Percentiles rank a stretch among this genome's conserved stretches.
phyloP scores from a whole-genome alignment of 768 basidiomycete species.

The Pleurotus citrinopileatus region DNA sequence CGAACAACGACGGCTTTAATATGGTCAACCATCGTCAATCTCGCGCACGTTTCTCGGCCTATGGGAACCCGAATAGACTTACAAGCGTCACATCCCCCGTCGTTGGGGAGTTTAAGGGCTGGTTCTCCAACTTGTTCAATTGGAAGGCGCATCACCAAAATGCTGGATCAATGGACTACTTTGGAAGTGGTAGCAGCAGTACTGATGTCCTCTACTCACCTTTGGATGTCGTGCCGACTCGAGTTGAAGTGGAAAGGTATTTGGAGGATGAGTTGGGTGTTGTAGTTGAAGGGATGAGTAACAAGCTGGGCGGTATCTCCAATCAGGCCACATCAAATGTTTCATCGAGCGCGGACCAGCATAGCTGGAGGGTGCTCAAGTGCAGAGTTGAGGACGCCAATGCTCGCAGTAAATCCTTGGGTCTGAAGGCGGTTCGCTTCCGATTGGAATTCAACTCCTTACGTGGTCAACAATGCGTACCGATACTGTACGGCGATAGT shows the following conservation, averaged over 20 bases:
- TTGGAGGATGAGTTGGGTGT: constrained; percentile 64
- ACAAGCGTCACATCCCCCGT: constrained; percentile 55
- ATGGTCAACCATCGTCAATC: constrained; percentile 23
- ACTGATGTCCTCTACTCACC: constrained; percentile 47
- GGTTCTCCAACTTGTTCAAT: constrained; percentile 95
- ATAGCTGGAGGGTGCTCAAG: constrained; percentile 22
- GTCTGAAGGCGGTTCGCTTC: constrained; percentile 79
- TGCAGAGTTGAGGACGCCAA: constrained; percentile 56
- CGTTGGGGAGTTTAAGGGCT: constrained; percentile 82
- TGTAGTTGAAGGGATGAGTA: constrained; percentile 35
- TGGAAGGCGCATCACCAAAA: constrained; percentile 61
- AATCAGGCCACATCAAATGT: constrained; percentile 14
- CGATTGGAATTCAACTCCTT: constrained; percentile 66
- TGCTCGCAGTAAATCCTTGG: constrained; percentile 31
- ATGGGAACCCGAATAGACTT: constrained; percentile 25
- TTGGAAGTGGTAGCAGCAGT: constrained; percentile 16
- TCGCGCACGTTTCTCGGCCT: constrained; percentile 4
- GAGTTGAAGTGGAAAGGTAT: constrained; percentile 59
- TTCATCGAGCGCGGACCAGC: constrained; percentile 20
- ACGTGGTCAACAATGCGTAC: constrained; percentile 1
- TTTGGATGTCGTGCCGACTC: constrained; percentile 56
- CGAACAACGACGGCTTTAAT: background rate
- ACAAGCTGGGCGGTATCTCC: constrained; percentile 19
- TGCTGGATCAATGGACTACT: constrained; percentile 32
- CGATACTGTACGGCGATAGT: constrained; percentile 14